Conservation (phyloP, 2,329 filamentous ascomycete species). For the Claviceps monticola region DNA sequence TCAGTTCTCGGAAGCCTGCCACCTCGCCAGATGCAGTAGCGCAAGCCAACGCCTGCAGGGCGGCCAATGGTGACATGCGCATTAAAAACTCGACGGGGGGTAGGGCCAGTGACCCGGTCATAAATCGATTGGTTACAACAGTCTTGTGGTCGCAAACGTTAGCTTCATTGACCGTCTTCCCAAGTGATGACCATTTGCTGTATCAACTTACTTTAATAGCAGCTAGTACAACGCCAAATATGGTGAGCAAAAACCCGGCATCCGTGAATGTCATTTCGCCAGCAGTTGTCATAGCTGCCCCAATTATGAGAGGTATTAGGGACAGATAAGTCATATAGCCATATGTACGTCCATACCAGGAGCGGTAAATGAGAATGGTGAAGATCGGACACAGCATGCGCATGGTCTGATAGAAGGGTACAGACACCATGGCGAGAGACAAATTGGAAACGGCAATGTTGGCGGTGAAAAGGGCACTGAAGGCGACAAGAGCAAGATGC, state of each 20-base stretch:
- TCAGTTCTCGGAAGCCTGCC: constrained; percentile 22
- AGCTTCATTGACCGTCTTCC: background rate
- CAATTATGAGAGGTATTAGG: constrained; percentile 45
- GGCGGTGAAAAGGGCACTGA: constrained; percentile 47
- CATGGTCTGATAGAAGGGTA: constrained; percentile 54
- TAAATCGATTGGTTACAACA: constrained; percentile 49
- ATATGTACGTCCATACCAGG: constrained; percentile 41
- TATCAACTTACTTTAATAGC: constrained; percentile 33
- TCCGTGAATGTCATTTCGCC: constrained; percentile 51
- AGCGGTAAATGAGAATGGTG: constrained; percentile 46
- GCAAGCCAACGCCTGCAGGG: constrained; percentile 38
- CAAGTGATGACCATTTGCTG: background rate
- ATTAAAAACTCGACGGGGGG: constrained; percentile 47
- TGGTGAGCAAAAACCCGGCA: constrained; percentile 39
- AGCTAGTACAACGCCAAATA: constrained; percentile 39
- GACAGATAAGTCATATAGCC: constrained; percentile 42
- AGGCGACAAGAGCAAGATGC: constrained; percentile 40
- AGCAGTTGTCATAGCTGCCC: constrained; percentile 44
- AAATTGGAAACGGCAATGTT: constrained; percentile 53
- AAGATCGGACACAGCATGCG: constrained; percentile 48
- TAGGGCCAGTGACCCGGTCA: constrained; percentile 45
- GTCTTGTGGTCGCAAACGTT: constrained; percentile 20
- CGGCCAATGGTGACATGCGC: constrained; percentile 48
- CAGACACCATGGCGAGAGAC: constrained; percentile 46
- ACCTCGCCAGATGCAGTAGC: constrained; percentile 40